A percentile compares a stretch with the other conserved stretches of the same genome.
Evolutionary conservation across 2,329 filamentous ascomycete species (phyloP).

Genomic region (Aspergillus glaucus): DNA sequence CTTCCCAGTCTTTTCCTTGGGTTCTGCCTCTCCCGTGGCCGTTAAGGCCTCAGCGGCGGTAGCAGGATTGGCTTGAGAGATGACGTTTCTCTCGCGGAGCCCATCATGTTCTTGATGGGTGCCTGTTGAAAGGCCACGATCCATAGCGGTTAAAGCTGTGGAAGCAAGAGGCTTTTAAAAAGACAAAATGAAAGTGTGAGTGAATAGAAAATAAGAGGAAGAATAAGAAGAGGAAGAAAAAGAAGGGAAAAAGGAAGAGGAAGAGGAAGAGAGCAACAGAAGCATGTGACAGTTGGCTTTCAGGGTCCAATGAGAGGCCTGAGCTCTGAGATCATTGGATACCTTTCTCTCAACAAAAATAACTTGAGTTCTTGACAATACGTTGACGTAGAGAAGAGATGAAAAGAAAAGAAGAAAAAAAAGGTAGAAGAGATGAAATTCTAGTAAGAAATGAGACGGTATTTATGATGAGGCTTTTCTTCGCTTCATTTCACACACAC

Average conservation of each 20-base stretch:
- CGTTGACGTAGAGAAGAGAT: background rate
- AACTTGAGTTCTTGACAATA: background rate
- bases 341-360: background rate
- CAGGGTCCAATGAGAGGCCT: constrained; percentile 1
- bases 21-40: constrained; percentile 31
- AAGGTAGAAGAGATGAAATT: too few species aligned
- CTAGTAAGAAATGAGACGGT: too few species aligned
- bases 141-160: constrained; percentile 22
- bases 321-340: background rate
- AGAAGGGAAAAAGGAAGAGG: background rate
- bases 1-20: constrained; percentile 54
- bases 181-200: background rate
- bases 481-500: too few species aligned
- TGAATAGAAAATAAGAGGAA: background rate
- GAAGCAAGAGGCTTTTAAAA: constrained; percentile 1
- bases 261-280: constrained; percentile 13
- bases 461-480: too few species aligned
- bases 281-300: constrained; percentile 18
- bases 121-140: constrained; percentile 33
- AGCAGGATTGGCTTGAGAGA: constrained; percentile 36
- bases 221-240: background rate
- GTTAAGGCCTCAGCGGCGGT: constrained; percentile 41
- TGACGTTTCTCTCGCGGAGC: constrained; percentile 44
- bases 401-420: background rate
- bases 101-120: constrained; percentile 31